Evolutionary conservation across 495 filamentous ascomycete species (phyloP).

Genomic region (Tuber umbilicatum): DNA sequence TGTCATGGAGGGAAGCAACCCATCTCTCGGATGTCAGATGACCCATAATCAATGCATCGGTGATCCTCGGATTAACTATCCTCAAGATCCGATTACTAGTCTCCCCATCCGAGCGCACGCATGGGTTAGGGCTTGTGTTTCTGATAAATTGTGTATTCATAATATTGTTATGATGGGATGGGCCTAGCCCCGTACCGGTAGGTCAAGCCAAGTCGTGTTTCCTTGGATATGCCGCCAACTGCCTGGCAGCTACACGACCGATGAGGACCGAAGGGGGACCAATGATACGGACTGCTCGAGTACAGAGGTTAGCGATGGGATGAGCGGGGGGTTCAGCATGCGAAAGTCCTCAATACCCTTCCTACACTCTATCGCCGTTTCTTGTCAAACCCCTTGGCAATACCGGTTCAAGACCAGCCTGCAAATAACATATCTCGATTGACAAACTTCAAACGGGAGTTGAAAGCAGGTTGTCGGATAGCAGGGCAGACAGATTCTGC

Average conservation of each 20-base stretch:
- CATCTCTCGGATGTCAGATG: neutral
- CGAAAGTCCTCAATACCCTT: neutral
- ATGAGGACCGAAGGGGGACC: neutral
- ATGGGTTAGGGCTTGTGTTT: neutral
- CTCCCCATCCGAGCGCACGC: neutral
- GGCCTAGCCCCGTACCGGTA: no score
- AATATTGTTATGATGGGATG: neutral
- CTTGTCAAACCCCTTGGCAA: neutral
- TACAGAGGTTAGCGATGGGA: neutral
- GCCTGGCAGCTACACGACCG: neutral
- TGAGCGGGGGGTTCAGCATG: neutral
- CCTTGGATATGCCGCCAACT: neutral
- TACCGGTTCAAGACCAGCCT: neutral
- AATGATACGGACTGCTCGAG: neutral
- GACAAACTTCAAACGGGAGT: neutral
- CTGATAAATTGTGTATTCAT: neutral
- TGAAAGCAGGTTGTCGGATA: neutral
- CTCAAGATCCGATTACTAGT: neutral
- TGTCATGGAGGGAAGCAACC: neutral
- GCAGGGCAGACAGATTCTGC: neutral
- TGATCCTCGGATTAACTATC: neutral
- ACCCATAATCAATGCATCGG: neutral
- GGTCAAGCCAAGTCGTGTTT: neutral
- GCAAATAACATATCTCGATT: neutral
- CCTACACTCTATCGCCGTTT: no score